Evolutionary conservation across 2,329 filamentous ascomycete genomes (phyloP).

Genomic region (Aspergillus awamori): DNA sequence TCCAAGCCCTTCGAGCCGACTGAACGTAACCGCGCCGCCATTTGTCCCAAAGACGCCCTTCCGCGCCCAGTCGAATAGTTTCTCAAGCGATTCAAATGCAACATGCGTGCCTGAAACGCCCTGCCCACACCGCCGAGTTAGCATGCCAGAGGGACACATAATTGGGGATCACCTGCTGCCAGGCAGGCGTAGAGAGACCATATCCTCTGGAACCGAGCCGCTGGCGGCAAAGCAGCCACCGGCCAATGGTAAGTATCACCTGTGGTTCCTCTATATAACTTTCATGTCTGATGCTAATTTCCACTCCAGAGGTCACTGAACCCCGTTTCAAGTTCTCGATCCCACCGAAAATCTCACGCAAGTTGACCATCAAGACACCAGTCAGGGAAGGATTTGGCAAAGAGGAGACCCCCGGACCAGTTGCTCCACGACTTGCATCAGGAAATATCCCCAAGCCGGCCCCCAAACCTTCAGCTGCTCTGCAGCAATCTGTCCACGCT

Average conservation of each 20-base stretch:
- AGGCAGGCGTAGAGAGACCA: slow-evolving; percentile 12
- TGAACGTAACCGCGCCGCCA: slow-evolving; percentile 2
- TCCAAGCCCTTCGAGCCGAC: background rate
- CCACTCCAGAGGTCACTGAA: background rate
- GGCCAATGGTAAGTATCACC: background rate
- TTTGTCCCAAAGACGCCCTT: background rate
- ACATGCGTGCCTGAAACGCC: background rate
- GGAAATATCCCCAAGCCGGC: background rate
- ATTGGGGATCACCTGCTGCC: slow-evolving; percentile 31
- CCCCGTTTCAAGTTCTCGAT: background rate
- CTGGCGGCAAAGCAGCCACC: background rate
- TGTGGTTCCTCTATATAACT: background rate
- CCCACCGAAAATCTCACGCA: background rate
- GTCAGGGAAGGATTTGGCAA: background rate
- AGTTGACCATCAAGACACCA: background rate
- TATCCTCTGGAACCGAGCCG: too few species aligned
- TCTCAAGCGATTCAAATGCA: background rate
- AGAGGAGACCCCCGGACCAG: background rate
- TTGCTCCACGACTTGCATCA: too few species aligned
- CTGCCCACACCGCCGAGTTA: background rate
- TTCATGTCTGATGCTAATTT: background rate
- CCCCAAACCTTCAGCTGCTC: background rate
- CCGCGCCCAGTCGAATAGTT: background rate
- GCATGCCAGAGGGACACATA: background rate
- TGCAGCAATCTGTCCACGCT: slow-evolving; percentile 22